Evolutionary conservation across 306 rosid genomes (phyloP).

Genomic region (Urtica urens): DNA sequence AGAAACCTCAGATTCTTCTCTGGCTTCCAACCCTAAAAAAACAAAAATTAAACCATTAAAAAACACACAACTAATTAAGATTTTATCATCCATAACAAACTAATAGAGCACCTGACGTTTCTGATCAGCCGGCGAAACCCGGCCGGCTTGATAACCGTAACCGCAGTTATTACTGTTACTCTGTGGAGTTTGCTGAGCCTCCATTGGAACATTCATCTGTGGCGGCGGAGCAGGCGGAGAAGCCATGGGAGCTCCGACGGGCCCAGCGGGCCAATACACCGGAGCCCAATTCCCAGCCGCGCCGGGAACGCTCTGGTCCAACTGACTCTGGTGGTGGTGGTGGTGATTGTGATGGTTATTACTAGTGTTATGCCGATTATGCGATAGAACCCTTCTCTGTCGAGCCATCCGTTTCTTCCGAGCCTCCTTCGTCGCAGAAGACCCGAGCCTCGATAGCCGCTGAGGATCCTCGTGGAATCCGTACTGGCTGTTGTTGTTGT

Average conservation of each 20-base stretch:
- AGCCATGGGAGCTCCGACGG: not conserved
- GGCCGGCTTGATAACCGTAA: too few species aligned
- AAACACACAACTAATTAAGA: too few species aligned
- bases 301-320: constrained; percentile 15
- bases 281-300: constrained; percentile 30
- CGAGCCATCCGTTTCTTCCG: constrained; percentile 94
- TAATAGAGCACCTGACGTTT: not conserved
- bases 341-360: constrained; percentile 7
- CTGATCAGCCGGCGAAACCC: constrained; percentile 1
- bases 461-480: constrained; percentile 29
- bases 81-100: too few species aligned
- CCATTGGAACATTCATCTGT: not conserved
- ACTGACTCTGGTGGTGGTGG: not conserved
- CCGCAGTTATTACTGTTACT: too few species aligned
- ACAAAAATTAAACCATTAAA: not conserved
- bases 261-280: constrained; percentile 63
- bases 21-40: constrained; percentile 72
- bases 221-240: not conserved
- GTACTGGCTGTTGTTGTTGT: constrained; percentile 27
- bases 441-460: constrained; percentile 47
- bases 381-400: constrained; percentile 49
- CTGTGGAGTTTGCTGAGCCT: not conserved
- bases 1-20: constrained; percentile 91
- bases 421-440: constrained; percentile 87
- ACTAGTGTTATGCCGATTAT: constrained; percentile 22